These are phyloP conservation scores for Coemansia asiatica DNA, from an alignment of 192 early-diverging fungal genomes.

Conservation along the genomic window DNA sequence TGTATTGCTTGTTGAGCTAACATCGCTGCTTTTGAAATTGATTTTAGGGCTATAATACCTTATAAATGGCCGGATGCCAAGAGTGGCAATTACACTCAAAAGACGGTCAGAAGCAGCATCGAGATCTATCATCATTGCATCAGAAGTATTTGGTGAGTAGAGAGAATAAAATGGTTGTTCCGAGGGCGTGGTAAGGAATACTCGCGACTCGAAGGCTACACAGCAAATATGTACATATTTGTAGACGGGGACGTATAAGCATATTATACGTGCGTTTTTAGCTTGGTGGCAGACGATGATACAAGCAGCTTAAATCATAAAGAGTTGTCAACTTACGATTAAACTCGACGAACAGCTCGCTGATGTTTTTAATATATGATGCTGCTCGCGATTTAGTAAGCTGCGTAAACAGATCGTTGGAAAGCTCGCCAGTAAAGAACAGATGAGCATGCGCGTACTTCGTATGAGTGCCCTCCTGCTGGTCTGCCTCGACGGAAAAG, in stretches of 20 bases:
- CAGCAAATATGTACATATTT: background rate
- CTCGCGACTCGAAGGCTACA: constrained; percentile 53
- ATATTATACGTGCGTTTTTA: too few relatives aligned
- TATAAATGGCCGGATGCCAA: constrained; percentile 35
- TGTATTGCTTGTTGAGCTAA: background rate
- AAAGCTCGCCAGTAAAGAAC: constrained; percentile 52
- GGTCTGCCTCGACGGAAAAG: constrained; percentile 16
- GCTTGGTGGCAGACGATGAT: too few relatives aligned
- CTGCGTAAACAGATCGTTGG: constrained; percentile 38
- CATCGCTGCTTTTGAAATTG: background rate
- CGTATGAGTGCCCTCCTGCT: background rate
- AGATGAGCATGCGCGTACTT: constrained; percentile 49
- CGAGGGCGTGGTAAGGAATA: constrained; percentile 53
- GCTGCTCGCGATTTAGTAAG: constrained; percentile 42
- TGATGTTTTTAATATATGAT: constrained; percentile 34
- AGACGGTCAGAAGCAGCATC: constrained; percentile 47
- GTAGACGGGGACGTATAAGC: background rate
- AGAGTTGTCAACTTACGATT: constrained; percentile 39
- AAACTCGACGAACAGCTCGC: constrained; percentile 54
- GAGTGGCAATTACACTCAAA: constrained; percentile 50
- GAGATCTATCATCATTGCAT: constrained; percentile 27
- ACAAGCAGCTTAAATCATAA: too few relatives aligned
- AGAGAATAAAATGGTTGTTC: constrained; percentile 51
- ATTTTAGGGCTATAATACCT: constrained; percentile 40
- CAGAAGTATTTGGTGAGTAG: constrained; percentile 47